phyloP scores from a whole-genome alignment of 2,329 filamentous ascomycete genomes.

The Cladosporium sp. region DNA sequence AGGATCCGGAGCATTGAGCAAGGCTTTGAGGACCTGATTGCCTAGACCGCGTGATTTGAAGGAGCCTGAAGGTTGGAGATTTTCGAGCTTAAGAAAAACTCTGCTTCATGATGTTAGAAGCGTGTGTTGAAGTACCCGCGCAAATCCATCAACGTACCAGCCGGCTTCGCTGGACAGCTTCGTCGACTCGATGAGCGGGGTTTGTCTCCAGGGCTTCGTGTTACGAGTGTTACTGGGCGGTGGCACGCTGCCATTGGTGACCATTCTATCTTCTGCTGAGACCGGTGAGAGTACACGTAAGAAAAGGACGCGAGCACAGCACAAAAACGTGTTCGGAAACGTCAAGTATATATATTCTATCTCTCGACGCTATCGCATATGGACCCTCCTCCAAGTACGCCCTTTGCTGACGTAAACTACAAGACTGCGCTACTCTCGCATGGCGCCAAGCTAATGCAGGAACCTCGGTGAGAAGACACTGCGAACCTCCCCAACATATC shows the following conservation, averaged over 20 bases:
- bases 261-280: background rate
- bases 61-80: constrained; percentile 76
- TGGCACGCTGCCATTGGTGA: background rate
- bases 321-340: background rate
- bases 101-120: constrained; percentile 45
- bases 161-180: constrained; percentile 66
- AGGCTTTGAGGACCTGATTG: constrained; percentile 58
- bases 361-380: too few relatives aligned
- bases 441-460: background rate
- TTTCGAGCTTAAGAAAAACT: constrained; percentile 81
- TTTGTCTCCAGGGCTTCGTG: constrained; percentile 56
- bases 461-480: background rate
- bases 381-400: background rate
- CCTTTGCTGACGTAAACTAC: constrained; percentile 3
- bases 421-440: background rate
- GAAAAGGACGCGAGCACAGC: too few relatives aligned
- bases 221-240: background rate
- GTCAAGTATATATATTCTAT: background rate
- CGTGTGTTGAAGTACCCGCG: background rate
- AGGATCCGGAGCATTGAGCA: constrained; percentile 35
- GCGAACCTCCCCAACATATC: too few relatives aligned
- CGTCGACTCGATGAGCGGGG: constrained; percentile 64
- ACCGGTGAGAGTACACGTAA: too few relatives aligned
- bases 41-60: constrained; percentile 80
- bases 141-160: constrained; percentile 51